Evolutionary conservation across 2,329 filamentous ascomycete genomes (phyloP).

Genomic region (Claviceps quebecensis): DNA sequence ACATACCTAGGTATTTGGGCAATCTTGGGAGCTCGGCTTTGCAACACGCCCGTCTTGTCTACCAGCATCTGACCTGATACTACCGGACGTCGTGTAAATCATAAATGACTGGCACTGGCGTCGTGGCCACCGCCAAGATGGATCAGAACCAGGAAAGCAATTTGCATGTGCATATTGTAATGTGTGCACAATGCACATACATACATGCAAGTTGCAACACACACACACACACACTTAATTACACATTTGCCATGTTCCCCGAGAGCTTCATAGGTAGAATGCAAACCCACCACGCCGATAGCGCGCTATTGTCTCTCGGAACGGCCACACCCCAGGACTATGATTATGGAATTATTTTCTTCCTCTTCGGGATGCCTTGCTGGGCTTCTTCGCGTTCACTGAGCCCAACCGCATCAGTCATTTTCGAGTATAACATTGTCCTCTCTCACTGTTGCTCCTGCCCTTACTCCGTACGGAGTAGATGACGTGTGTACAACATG

Average conservation of each 20-base stretch:
- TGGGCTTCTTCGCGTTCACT: constrained; percentile 6
- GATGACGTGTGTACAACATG: too few relatives aligned
- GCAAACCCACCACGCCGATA: constrained; percentile 1
- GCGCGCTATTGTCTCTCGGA: constrained; percentile 12
- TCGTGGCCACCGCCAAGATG: not conserved
- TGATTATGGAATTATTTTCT: constrained; percentile 8
- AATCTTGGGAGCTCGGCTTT: not conserved
- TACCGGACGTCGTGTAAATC: not conserved
- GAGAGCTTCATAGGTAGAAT: not conserved
- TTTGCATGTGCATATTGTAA: not conserved
- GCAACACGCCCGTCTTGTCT: not conserved
- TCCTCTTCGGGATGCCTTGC: not conserved
- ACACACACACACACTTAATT: not conserved
- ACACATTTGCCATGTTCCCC: not conserved
- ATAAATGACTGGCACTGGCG: not conserved
- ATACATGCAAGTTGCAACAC: not conserved
- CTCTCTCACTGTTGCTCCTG: not conserved
- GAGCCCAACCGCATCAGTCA: not conserved
- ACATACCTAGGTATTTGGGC: not conserved
- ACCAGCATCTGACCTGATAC: not conserved
- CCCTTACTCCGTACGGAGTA: not conserved
- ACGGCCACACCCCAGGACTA: constrained; percentile 9
- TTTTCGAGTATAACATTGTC: not conserved
- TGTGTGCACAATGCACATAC: not conserved
- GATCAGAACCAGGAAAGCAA: not conserved